Percentiles rank a stretch among this genome's conserved stretches.
phyloP scores from a whole-genome alignment of 768 basidiomycete genomes.

The Nidularia sp. region DNA sequence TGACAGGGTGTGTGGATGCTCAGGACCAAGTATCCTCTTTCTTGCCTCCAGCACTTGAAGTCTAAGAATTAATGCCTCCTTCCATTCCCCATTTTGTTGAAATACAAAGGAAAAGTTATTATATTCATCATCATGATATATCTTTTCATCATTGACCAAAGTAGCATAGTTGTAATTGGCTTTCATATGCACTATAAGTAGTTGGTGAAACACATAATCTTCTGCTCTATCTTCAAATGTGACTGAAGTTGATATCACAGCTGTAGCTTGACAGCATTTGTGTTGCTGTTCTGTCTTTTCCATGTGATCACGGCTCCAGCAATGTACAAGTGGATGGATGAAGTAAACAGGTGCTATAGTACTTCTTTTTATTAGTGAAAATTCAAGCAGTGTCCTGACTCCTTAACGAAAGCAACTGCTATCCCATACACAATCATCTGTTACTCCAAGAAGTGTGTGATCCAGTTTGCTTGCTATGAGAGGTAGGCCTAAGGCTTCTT shows the following conservation, averaged over 20 bases:
- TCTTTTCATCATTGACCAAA: neutral
- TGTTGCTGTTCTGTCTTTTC: neutral
- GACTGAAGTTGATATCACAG: neutral
- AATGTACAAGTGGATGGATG: neutral
- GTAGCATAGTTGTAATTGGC: neutral
- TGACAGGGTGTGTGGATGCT: no score
- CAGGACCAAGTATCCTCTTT: no score
- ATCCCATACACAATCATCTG: neutral
- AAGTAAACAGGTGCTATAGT: neutral
- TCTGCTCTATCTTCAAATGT: neutral
- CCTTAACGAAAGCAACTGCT: neutral
- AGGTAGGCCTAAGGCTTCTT: neutral
- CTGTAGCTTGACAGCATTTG: neutral
- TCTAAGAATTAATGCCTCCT: neutral
- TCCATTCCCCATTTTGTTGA: neutral
- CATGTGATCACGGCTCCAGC: neutral
- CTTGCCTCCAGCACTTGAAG: no score
- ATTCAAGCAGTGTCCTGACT: neutral
- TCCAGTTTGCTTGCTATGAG: neutral
- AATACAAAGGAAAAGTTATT: constrained; percentile 6
- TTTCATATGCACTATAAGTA: neutral
- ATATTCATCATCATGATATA: constrained; percentile 2
- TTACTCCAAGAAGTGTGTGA: neutral
- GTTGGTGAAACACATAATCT: neutral
- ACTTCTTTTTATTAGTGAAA: neutral